phyloP scores from a whole-genome alignment of 176 grass and related monocot genomes.

The Carex scoparia region DNA sequence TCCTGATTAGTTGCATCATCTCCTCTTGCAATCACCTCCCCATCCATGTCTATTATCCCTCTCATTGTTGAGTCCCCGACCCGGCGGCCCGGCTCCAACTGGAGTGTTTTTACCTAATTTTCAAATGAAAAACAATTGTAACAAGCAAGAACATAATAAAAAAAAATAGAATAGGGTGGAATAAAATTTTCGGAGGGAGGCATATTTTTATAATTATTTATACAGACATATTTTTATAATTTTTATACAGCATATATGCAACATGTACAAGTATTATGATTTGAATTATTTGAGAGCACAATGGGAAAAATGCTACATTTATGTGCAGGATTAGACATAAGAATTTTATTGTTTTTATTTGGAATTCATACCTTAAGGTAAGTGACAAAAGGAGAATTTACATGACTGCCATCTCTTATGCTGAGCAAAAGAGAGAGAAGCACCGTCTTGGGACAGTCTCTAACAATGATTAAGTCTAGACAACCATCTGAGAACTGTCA shows the following conservation, averaged over 20 bases:
- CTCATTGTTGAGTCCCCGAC: conserved; percentile 36
- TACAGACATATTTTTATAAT: no score
- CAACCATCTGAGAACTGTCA: conserved; percentile 90
- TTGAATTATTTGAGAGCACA: no score
- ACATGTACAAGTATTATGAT: no score
- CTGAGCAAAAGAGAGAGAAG: conserved; percentile 57
- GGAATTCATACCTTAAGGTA: conserved; percentile 57
- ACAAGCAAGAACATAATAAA: no score
- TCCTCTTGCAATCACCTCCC: conserved; percentile 73
- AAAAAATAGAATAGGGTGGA: no score
- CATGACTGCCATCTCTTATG: conserved; percentile 64
- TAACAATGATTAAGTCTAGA: conserved; percentile 56
- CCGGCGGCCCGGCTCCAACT: conserved; percentile 39
- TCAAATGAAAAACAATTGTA: neutral
- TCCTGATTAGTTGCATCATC: conserved; percentile 20
- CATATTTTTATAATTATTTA: no score
- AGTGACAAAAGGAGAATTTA: conserved; percentile 59
- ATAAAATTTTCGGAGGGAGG: no score
- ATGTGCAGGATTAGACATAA: no score
- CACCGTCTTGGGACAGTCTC: conserved; percentile 51
- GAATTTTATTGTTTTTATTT: neutral
- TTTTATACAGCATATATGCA: no score
- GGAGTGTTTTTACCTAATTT: conserved; percentile 54
- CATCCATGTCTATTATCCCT: conserved; percentile 77
- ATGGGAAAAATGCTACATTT: no score